These are phyloP conservation scores for Lindgomyces ingoldianus DNA, from an alignment of 495 filamentous ascomycete species.

Conservation along the genomic window DNA sequence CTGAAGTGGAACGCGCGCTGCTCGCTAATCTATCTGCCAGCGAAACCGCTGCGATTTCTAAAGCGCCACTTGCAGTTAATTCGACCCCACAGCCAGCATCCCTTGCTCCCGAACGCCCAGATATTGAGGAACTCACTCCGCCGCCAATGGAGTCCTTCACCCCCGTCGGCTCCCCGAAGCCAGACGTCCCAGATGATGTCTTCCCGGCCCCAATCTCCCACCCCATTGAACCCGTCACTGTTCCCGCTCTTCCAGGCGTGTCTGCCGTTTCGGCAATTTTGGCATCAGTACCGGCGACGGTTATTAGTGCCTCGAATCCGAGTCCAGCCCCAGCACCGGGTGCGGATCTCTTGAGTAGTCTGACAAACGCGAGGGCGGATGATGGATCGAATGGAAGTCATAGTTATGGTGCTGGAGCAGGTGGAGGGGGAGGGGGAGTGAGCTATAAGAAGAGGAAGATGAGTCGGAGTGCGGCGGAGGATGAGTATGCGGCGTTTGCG, in stretches of 20 bases:
- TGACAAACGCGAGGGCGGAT: conserved; percentile 10
- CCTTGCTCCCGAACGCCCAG: conserved; percentile 21
- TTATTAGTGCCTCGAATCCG: neutral
- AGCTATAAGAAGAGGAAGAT: conserved; percentile 74
- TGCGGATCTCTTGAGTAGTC: conserved; percentile 20
- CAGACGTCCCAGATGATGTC: conserved; percentile 26
- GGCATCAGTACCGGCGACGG: conserved; percentile 3
- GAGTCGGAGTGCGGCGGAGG: conserved; percentile 56
- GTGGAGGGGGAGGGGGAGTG: too few species aligned
- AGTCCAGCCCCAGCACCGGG: too few species aligned
- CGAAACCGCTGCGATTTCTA: conserved; percentile 22
- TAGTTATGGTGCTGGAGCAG: neutral
- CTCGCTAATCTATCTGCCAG: conserved; percentile 69
- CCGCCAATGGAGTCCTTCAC: conserved; percentile 38
- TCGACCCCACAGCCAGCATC: too few species aligned
- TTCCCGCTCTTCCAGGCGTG: neutral
- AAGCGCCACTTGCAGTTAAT: conserved; percentile 13
- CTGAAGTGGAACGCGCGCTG: conserved; percentile 85
- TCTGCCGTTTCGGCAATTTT: neutral
- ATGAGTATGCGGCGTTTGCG: conserved; percentile 70
- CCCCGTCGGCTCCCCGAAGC: conserved; percentile 30
- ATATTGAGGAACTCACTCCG: conserved; percentile 37
- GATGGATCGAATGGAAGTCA: conserved; percentile 7
- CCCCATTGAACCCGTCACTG: conserved; percentile 24
- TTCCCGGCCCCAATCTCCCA: conserved; percentile 5